Conservation (phyloP, 345 rosid species). For the Melaleuca alternifolia region DNA sequence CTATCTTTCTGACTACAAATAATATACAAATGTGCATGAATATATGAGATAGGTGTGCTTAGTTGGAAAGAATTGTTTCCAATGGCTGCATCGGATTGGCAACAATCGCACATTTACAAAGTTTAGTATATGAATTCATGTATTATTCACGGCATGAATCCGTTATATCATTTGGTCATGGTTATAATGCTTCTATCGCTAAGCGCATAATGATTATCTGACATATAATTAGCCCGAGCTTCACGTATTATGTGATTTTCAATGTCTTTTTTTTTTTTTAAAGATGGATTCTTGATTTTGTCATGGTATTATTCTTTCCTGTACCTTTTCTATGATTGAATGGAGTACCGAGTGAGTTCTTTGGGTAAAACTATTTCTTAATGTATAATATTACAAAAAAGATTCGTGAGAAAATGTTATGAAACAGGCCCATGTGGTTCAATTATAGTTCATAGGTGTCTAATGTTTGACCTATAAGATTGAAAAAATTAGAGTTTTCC, state of each 20-base stretch:
- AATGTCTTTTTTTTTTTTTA: not conserved
- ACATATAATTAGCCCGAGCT: not conserved
- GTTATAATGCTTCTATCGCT: not conserved
- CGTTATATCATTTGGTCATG: not conserved
- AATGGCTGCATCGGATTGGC: not conserved
- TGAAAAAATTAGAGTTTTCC: not conserved
- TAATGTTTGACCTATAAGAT: not conserved
- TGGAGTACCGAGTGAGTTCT: not conserved
- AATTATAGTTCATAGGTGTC: not conserved
- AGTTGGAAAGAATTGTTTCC: not conserved
- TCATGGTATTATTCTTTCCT: no score
- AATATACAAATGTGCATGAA: not conserved
- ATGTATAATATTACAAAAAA: not conserved
- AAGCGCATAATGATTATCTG: not conserved
- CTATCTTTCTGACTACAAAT: not conserved
- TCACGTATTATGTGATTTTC: not conserved
- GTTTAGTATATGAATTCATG: not conserved
- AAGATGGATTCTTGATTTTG: not conserved
- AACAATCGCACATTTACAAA: not conserved
- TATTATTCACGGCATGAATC: not conserved
- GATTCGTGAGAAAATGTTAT: not conserved
- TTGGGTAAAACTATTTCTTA: not conserved
- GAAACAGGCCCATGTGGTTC: not conserved
- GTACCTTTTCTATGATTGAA: no score
- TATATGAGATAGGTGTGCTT: not conserved